phyloP scores from a whole-genome alignment of 352 stramenopile genomes.

The Globisporangium polare region DNA sequence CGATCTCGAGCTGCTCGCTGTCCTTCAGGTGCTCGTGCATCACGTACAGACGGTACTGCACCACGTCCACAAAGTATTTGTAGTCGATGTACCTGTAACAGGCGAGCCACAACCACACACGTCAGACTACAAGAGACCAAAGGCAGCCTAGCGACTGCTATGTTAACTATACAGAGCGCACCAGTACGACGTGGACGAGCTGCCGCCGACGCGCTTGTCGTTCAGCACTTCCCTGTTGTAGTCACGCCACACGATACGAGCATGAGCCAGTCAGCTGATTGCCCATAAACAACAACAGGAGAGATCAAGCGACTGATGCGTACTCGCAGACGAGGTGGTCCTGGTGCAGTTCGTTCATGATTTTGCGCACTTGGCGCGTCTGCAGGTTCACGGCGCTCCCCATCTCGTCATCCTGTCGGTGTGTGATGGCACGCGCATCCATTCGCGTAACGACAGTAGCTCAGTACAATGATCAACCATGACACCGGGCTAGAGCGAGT shows the following conservation, averaged over 20 bases:
- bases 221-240: conserved; percentile 74
- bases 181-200: conserved; percentile 87
- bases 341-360: conserved; percentile 86
- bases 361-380: conserved; percentile 86
- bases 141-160: not conserved
- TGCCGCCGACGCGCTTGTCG: conserved; percentile 80
- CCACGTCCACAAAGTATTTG: conserved; percentile 90
- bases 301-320: conserved; percentile 4
- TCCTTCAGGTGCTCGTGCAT: conserved; percentile 87
- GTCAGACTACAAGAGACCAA: no score
- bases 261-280: not conserved
- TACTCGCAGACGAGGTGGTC: conserved; percentile 86
- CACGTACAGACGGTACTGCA: conserved; percentile 84
- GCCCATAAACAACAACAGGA: not conserved
- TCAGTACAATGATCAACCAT: not conserved
- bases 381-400: conserved; percentile 84
- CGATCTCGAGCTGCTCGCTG: conserved; percentile 82
- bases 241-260: not conserved
- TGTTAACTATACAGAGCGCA: conserved; percentile 8
- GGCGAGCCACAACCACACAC: no score
- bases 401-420: conserved; percentile 79
- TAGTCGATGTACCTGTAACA: conserved; percentile 86
- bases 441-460: not conserved
- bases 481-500: not conserved
- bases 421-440: not conserved